These are phyloP conservation scores for Cutaneotrichosporon curvatum DNA, from an alignment of 1,284 basidiomycete species.

Conservation along the genomic window DNA sequence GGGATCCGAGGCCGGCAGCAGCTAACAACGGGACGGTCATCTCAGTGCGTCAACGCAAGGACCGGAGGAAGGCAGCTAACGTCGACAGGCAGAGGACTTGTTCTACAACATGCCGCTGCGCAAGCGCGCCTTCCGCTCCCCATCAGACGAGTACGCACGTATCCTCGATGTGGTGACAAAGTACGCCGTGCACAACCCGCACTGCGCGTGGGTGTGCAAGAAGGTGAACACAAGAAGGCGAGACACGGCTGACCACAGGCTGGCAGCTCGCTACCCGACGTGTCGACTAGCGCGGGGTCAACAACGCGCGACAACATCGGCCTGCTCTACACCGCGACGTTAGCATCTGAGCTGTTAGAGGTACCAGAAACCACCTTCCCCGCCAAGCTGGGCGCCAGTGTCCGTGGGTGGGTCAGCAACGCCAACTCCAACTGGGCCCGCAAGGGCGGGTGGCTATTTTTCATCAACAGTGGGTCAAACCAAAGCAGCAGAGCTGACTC, in stretches of 20 bases:
- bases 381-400: conserved; percentile 52
- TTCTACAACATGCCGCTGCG: conserved; percentile 93
- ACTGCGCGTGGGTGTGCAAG: conserved; percentile 81
- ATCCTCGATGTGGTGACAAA: conserved; percentile 90
- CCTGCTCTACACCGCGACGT: conserved; percentile 68
- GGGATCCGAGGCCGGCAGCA: conserved; percentile 80
- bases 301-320: conserved; percentile 67
- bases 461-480: conserved; percentile 81
- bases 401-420: conserved; percentile 69
- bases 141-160: conserved; percentile 86
- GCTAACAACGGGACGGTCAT: conserved; percentile 93
- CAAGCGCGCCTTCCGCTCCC: conserved; percentile 71
- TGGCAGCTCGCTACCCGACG: conserved; percentile 65
- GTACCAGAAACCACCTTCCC: conserved; percentile 45
- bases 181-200: conserved; percentile 88
- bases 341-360: conserved; percentile 73
- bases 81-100: conserved; percentile 74
- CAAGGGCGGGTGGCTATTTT: conserved; percentile 66
- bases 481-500: not conserved
- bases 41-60: conserved; percentile 47
- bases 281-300: conserved; percentile 70
- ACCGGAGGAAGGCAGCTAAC: not conserved
- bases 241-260: conserved; percentile 49
- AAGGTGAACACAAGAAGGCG: conserved; percentile 53
- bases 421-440: conserved; percentile 87